Evolutionary conservation across 2,329 filamentous ascomycete species (phyloP), one percentile per base, ranked within the genome.

Genomic region (Grosmannia clavigera): DNA sequence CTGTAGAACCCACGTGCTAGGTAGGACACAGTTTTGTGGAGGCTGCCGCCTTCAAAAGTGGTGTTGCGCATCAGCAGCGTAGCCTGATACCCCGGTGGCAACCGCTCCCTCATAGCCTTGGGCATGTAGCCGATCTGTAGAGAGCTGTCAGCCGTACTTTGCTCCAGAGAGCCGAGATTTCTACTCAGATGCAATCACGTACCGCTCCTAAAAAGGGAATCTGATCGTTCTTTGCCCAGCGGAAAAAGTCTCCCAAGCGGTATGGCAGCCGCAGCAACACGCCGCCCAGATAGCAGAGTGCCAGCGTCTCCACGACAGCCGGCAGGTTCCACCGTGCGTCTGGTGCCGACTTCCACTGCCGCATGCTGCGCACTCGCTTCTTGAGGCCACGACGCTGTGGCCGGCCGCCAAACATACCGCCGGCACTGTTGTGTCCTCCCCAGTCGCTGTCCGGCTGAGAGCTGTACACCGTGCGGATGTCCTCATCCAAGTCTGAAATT

Each of bases 271-370:
- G 83, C 65, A 96, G 76, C 31, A 96, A 75, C 54, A 94, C 67
- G 46, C 84, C 84, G 1, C 84, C 92, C 40, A 96, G 72, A 73
- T 96, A 96, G 68, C 88, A 91, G 12, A 96, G 70, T 1, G 79
- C 85, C 58, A 97, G 72, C 0, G 86, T 87, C 65, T 96, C 92
- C 51, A 88, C 74, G 43, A 95, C 74, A 58, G 76, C 83, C 1
- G 92, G 91, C 66, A 82, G 66, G 55, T 78, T 75, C 75, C 82
- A 80, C 53, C 75, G 70, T 65, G 75, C 71, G 6, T 76, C 75
- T 31, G 73, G 68, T 60, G 77, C 73, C 16, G 76, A 68, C 14
- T 65, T 67, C 79, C 82, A 74, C 67, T 75, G 69, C 74, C 70
- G 72, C 33, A 68, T 72, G 51, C 65, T 65, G 27, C 67, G 68